Base-by-base conservation (phyloP, 139 green algal species). In the Penium margaritaceum region DNA sequence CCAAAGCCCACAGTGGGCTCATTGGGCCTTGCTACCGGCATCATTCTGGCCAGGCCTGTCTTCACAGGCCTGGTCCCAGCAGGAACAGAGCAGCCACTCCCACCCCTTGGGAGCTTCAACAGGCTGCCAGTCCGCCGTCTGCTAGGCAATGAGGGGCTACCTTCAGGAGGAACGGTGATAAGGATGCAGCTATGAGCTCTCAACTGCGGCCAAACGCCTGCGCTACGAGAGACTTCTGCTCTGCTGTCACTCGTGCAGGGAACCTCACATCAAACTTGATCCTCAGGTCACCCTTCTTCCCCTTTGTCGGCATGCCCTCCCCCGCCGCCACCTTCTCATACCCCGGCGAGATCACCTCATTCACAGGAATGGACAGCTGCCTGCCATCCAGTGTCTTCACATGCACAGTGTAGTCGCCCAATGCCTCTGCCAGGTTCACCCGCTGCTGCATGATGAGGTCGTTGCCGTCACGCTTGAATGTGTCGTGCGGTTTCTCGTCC, bases 401-500 rank as follows among this genome's bases (percentile, higher is more conserved):
- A 14, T 6, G 47, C 21, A 78, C 64, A 2, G 36, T 80, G 47
- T 65, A 63, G 12, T 74, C 77, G 5, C 32, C 29, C 19, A 84
- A 34, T 17, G 81, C 77, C 15, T 72, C 27, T 3, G 60, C 38
- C 63, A 83, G 61, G 12, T 36, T 41, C 29, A 76, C 15, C 21
- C 21, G 58, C 19, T 74, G 74, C 30, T 33, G 88, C 67, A 85
- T 84, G 12, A 91, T 39, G n/a, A 97, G 83, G 82, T 97, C 89
- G 74, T 91, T 85, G 36, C 88, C 89, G 14, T 97, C 88, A 3
- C 92, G 81, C 53, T 74, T 83, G 74, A 95, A 97, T 2, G 60
- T 66, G 0, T 84, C 21, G 77, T 97, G 91, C 37, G 89, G 85
- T 86, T 95, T 94, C 79, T 97, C 92, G 6, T 95, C 83, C 17